These are phyloP conservation scores for Avena atlantica DNA, from an alignment of 176 grass and related monocot species.

Conservation along the genomic window DNA sequence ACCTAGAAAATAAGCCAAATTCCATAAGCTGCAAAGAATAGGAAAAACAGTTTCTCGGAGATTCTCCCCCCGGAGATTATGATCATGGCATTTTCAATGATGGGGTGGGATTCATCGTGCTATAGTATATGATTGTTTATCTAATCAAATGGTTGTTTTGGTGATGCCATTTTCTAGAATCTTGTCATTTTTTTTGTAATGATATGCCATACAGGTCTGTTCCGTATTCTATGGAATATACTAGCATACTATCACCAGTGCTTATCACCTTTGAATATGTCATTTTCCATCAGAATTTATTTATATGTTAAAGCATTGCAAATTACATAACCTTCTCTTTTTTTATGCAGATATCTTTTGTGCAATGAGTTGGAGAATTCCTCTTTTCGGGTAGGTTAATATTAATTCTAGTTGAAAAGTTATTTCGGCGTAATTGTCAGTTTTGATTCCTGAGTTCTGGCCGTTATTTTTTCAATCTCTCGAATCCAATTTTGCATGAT, in stretches of 20 bases:
- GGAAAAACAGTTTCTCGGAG: no score
- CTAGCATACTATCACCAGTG: neutral
- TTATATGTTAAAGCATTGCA: neutral
- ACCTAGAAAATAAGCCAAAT: no score
- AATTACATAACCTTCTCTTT: conserved; percentile 18
- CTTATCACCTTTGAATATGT: neutral
- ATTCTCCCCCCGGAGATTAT: no score
- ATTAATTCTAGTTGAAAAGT: neutral
- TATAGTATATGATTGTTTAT: neutral
- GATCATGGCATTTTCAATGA: neutral
- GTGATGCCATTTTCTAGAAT: neutral
- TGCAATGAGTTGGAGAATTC: conserved; percentile 87
- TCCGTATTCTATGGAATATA: neutral
- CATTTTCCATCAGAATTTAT: conserved; percentile 13
- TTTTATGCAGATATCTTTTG: conserved; percentile 39
- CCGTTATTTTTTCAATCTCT: neutral
- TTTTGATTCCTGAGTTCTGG: conserved; percentile 6
- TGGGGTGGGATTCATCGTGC: neutral
- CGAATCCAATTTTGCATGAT: neutral
- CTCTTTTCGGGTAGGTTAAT: conserved; percentile 73
- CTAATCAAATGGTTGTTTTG: neutral
- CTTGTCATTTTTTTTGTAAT: neutral
- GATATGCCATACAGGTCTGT: neutral
- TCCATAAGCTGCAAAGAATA: no score
- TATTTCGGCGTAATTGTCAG: neutral